These are phyloP conservation scores for Emergomyces africanus DNA, from an alignment of 2,329 filamentous ascomycete genomes.

Conservation along the genomic window DNA sequence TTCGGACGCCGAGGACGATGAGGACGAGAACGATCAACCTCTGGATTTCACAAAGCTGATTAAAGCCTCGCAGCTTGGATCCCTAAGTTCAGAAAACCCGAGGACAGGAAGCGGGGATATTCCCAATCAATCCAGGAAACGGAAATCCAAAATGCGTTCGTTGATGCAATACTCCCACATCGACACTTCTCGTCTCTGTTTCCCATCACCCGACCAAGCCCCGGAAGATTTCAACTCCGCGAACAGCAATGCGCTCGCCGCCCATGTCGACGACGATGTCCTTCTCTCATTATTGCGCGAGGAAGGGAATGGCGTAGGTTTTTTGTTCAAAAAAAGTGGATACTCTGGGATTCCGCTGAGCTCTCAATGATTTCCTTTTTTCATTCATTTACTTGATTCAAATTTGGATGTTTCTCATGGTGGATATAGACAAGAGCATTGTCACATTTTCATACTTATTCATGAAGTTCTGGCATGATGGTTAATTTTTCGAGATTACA, in stretches of 20 bases:
- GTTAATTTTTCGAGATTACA: background rate
- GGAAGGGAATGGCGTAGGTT: constrained; percentile 27
- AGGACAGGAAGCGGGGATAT: constrained; percentile 18
- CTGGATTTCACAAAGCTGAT: constrained; percentile 22
- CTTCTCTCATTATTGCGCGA: constrained; percentile 25
- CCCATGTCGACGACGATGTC: constrained; percentile 12
- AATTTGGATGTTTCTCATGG: background rate
- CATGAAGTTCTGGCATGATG: background rate
- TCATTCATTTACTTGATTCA: background rate
- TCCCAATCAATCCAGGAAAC: constrained; percentile 10
- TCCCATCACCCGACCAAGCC: background rate
- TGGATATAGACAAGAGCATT: background rate
- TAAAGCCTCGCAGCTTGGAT: constrained; percentile 28
- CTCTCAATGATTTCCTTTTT: background rate
- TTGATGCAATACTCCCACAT: constrained; percentile 33
- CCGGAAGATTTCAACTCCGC: constrained; percentile 1
- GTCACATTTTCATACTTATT: background rate
- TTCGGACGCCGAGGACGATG: constrained; percentile 6
- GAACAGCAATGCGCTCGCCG: constrained; percentile 3
- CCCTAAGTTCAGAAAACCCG: background rate
- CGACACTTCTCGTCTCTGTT: constrained; percentile 22
- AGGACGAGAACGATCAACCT: constrained; percentile 16
- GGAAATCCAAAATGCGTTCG: constrained; percentile 28
- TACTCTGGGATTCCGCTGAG: constrained; percentile 1
- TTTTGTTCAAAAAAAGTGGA: constrained; percentile 26